Percentiles rank a stretch among this genome's conserved stretches.
These are phyloP conservation scores for Saxophila tyrrhenica DNA, from an alignment of 495 filamentous ascomycete genomes.

Conservation along the genomic window DNA sequence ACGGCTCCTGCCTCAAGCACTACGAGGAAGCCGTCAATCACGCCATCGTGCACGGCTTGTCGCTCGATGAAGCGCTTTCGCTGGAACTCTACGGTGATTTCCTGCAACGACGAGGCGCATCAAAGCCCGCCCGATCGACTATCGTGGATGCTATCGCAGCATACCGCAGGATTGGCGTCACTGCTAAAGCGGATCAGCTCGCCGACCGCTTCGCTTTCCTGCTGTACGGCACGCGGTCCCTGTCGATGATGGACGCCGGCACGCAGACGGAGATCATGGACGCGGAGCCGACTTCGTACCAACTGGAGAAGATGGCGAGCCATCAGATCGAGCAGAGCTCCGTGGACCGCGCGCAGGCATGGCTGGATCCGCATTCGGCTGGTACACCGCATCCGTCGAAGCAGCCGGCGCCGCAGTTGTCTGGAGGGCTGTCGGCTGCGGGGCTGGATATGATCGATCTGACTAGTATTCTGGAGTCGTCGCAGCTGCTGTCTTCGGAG, in stretches of 20 bases:
- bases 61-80: conserved; percentile 68
- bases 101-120: conserved; percentile 57
- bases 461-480: conserved; percentile 75
- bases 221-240: conserved; percentile 51
- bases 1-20: conserved; percentile 47
- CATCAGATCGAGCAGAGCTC: conserved; percentile 21
- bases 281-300: conserved; percentile 14
- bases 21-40: conserved; percentile 76
- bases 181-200: conserved; percentile 60
- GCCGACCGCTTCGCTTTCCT: conserved; percentile 61
- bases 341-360: conserved; percentile 54
- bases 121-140: conserved; percentile 58
- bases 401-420: conserved; percentile 21
- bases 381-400: conserved; percentile 22
- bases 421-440: conserved; percentile 25
- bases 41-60: conserved; percentile 62
- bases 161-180: conserved; percentile 63
- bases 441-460: conserved; percentile 72
- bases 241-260: conserved; percentile 52
- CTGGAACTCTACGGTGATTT: conserved; percentile 70
- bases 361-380: conserved; percentile 34
- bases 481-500: conserved; percentile 83
- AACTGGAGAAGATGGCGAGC: conserved; percentile 37
- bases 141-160: conserved; percentile 62
- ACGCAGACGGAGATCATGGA: conserved; percentile 51